phyloP scores from a whole-genome alignment of 2,329 filamentous ascomycete species.

The Talaromyces verruculosus region DNA sequence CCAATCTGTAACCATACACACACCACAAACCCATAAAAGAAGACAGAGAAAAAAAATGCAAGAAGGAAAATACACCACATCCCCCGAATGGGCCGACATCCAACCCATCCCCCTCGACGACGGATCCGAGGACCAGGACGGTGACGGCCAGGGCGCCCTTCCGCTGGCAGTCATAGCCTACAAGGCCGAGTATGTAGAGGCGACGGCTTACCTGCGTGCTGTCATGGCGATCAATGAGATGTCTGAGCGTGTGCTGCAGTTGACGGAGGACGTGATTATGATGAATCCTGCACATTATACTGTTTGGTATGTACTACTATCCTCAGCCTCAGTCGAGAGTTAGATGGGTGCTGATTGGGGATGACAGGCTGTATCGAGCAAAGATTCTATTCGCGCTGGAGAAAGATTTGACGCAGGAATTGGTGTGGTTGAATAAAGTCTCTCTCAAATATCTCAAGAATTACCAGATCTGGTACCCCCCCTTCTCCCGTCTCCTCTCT shows the following conservation, averaged over 20 bases:
- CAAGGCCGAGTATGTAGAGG: slow-evolving; percentile 83
- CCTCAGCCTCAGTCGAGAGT: neutral
- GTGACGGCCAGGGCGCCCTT: slow-evolving; percentile 36
- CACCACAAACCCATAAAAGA: no score
- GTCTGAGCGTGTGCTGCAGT: slow-evolving; percentile 71
- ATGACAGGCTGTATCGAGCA: slow-evolving; percentile 74
- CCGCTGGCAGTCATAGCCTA: slow-evolving; percentile 94
- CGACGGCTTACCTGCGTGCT: slow-evolving; percentile 88
- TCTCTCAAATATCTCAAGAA: slow-evolving; percentile 88
- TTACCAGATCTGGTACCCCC: slow-evolving; percentile 84
- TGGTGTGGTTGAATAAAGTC: slow-evolving; percentile 81
- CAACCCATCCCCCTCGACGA: slow-evolving; percentile 80
- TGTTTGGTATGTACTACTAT: slow-evolving; percentile 66
- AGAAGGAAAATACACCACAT: slow-evolving; percentile 55
- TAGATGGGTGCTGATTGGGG: slow-evolving; percentile 20
- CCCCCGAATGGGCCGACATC: slow-evolving; percentile 81
- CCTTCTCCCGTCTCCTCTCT: neutral
- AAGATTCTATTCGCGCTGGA: slow-evolving; percentile 69
- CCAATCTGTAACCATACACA: neutral
- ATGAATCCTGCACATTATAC: slow-evolving; percentile 98
- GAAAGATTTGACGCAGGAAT: slow-evolving; percentile 67
- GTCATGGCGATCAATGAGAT: slow-evolving; percentile 88
- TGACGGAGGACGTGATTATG: slow-evolving; percentile 86
- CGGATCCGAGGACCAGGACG: slow-evolving; percentile 52
- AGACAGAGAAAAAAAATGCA: slow-evolving; percentile 24